phyloP scores from a whole-genome alignment of 192 early-diverging fungal genomes.

The Backusella mclennaniae region DNA sequence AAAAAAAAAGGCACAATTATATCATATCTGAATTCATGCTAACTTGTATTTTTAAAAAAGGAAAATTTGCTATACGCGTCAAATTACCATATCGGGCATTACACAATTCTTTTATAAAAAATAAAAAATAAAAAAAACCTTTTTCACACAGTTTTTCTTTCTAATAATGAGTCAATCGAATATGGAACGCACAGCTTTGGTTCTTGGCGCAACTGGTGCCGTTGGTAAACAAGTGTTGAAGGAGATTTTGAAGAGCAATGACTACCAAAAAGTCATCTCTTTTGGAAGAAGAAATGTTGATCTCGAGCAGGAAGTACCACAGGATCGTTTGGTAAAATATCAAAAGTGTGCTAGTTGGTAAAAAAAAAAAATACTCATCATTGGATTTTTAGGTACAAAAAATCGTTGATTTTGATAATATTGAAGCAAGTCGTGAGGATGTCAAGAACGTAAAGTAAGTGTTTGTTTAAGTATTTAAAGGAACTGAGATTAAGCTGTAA shows the following conservation, averaged over 20 bases:
- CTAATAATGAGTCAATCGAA: not conserved
- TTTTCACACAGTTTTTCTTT: too few species aligned
- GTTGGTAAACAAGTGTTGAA: constrained; percentile 57
- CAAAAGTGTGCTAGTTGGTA: not conserved
- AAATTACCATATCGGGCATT: too few species aligned
- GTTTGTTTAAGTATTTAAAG: not conserved
- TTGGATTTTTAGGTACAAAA: constrained; percentile 49
- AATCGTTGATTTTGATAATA: constrained; percentile 73
- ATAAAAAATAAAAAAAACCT: too few species aligned
- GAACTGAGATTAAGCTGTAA: constrained; percentile 15
- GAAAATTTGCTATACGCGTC: too few species aligned
- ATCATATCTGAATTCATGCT: too few species aligned
- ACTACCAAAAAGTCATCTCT: constrained; percentile 51
- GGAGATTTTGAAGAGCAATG: constrained; percentile 46
- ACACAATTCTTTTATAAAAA: too few species aligned
- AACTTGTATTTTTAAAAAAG: too few species aligned
- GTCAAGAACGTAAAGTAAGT: constrained; percentile 52
- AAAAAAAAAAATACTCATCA: not conserved
- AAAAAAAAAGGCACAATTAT: too few species aligned
- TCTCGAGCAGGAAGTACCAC: constrained; percentile 36
- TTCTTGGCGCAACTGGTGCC: constrained; percentile 43
- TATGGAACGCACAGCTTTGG: constrained; percentile 16
- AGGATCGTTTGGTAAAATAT: constrained; percentile 41
- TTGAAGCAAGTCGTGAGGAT: constrained; percentile 36
- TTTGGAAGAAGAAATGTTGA: constrained; percentile 51